phyloP scores from a whole-genome alignment of 768 basidiomycete species.

The Gloeophyllum trabeum region DNA sequence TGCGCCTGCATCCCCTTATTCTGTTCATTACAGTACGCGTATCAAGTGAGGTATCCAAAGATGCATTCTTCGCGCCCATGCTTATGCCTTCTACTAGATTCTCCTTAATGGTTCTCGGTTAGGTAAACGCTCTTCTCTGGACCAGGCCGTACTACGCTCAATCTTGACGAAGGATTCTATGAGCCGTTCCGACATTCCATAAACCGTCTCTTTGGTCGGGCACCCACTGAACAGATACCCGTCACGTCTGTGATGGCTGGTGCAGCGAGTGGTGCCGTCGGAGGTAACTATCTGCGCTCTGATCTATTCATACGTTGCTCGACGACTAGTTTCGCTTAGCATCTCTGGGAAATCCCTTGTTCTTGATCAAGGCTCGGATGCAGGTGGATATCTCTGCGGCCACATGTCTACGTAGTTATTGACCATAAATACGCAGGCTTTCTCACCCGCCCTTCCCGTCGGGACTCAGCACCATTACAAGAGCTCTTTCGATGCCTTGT shows the following conservation, averaged over 20 bases:
- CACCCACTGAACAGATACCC: slow-evolving; percentile 54
- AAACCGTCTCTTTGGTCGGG: slow-evolving; percentile 59
- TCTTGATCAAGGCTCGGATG: slow-evolving; percentile 96
- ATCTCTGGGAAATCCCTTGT: slow-evolving; percentile 78
- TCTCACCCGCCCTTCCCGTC: slow-evolving; percentile 88
- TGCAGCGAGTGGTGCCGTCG: slow-evolving; percentile 82
- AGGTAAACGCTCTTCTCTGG: no score
- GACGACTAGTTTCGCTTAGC: slow-evolving; percentile 26
- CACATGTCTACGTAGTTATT: neutral
- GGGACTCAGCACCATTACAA: slow-evolving; percentile 93
- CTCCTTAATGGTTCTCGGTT: slow-evolving; percentile 87
- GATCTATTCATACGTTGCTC: neutral
- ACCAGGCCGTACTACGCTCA: no score
- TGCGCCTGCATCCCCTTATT: slow-evolving; percentile 2
- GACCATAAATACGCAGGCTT: slow-evolving; percentile 43
- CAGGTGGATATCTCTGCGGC: slow-evolving; percentile 38
- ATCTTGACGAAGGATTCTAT: slow-evolving; percentile 96
- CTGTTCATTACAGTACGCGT: slow-evolving; percentile 68
- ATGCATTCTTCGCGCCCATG: neutral
- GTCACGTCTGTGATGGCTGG: slow-evolving; percentile 79
- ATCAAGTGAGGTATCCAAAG: slow-evolving; percentile 52
- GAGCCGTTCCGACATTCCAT: slow-evolving; percentile 74
- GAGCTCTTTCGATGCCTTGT: slow-evolving; percentile 69
- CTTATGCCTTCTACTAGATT: slow-evolving; percentile 59
- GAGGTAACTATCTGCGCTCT: slow-evolving; percentile 38